A percentile compares a stretch with the other conserved stretches of the same genome.
phyloP scores from a whole-genome alignment of 352 stramenopile species.

The Phytophthora gonapodyides region DNA sequence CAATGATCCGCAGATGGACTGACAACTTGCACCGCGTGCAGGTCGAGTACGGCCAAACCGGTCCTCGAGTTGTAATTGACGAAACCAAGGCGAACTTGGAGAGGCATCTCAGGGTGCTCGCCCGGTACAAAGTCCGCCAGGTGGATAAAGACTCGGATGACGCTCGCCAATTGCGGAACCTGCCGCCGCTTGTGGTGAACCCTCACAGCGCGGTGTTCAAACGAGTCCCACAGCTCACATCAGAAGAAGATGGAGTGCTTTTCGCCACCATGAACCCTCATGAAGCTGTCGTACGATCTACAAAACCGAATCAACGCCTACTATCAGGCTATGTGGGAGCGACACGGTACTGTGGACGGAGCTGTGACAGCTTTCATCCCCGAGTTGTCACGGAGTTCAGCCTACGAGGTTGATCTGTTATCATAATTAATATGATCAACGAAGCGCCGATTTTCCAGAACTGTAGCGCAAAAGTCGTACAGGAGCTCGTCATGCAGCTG shows the following conservation, averaged over 20 bases:
- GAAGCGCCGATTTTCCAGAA: conserved; percentile 83
- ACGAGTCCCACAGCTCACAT: conserved; percentile 81
- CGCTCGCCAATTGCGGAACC: conserved; percentile 37
- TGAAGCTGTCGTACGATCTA: conserved; percentile 76
- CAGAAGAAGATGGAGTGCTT: conserved; percentile 90
- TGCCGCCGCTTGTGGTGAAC: conserved; percentile 66
- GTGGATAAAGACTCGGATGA: conserved; percentile 52
- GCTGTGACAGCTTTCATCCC: conserved; percentile 77
- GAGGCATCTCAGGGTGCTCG: conserved; percentile 75
- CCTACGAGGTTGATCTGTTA: conserved; percentile 86
- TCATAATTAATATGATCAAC: conserved; percentile 92
- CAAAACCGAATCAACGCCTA: conserved; percentile 88
- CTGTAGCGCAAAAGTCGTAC: conserved; percentile 82
- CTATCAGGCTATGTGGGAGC: conserved; percentile 88
- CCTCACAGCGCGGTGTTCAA: conserved; percentile 73
- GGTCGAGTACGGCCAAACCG: conserved; percentile 16
- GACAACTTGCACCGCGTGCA: conserved; percentile 49
- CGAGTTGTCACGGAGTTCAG: conserved; percentile 78
- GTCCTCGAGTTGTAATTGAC: conserved; percentile 29
- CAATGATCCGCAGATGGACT: too few species aligned
- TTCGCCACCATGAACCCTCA: conserved; percentile 83
- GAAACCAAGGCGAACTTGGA: conserved; percentile 62
- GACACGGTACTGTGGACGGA: conserved; percentile 79
- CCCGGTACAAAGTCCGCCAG: conserved; percentile 73
- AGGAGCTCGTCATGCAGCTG: conserved; percentile 84